phyloP scores from a whole-genome alignment of 164 flowering plant species.

The Warburgia ugandensis region DNA sequence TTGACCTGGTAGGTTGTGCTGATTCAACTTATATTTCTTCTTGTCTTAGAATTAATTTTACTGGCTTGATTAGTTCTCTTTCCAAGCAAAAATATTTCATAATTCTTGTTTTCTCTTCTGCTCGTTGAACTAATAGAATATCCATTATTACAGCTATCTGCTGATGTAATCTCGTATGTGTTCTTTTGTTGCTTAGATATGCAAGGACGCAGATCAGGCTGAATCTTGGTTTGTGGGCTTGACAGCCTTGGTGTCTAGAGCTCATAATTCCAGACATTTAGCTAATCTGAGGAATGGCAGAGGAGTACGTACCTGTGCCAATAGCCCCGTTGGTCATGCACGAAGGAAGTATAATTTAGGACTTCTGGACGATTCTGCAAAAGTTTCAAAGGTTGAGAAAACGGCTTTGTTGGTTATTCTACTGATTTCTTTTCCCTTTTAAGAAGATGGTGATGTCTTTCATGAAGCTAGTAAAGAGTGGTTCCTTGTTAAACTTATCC shows the following conservation, averaged over 20 bases:
- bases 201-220: conserved; percentile 63
- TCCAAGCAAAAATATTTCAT: too few species aligned
- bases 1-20: conserved; percentile 66
- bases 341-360: conserved; percentile 51
- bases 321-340: conserved; percentile 48
- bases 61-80: too few species aligned
- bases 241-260: conserved; percentile 41
- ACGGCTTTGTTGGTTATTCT: background rate
- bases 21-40: background rate
- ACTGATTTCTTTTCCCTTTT: background rate
- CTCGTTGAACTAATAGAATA: too few species aligned
- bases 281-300: conserved; percentile 13
- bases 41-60: background rate
- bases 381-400: conserved; percentile 33
- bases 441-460: too few species aligned
- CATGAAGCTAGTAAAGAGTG: too few species aligned
- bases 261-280: conserved; percentile 18
- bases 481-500: too few species aligned
- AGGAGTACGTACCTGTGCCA: conserved; percentile 44
- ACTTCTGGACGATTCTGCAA: conserved; percentile 30
- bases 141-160: too few species aligned
- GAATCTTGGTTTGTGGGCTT: conserved; percentile 56
- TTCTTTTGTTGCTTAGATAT: conserved; percentile 37
- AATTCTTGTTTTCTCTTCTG: too few species aligned
- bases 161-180: too few species aligned